Conservation (phyloP, 108 stramenopile species). For the Asterionellopsis glacialis region DNA sequence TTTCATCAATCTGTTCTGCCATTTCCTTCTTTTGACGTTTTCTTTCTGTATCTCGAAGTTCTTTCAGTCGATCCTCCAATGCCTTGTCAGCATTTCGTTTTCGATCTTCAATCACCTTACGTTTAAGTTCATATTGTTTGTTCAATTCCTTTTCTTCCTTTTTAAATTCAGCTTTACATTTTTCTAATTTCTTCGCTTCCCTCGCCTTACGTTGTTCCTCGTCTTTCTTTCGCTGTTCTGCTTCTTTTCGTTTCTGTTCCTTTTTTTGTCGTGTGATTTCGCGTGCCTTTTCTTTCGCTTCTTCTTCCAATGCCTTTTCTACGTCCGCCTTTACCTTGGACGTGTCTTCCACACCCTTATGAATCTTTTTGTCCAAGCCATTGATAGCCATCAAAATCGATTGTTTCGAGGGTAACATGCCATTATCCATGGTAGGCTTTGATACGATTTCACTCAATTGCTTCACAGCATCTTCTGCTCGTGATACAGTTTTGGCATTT, state of each 20-base stretch:
- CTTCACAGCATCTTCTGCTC: background rate
- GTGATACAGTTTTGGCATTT: background rate
- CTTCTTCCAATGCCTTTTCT: background rate
- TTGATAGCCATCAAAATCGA: background rate
- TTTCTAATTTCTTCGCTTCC: background rate
- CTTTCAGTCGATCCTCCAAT: too few relatives aligned
- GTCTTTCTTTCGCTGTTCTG: background rate
- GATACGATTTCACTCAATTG: background rate
- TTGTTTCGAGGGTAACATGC: background rate
- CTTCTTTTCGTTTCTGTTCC: background rate
- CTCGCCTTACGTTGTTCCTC: slow-evolving; percentile 1
- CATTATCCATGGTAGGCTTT: background rate
- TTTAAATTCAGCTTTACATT: background rate
- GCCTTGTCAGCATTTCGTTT: slow-evolving; percentile 27
- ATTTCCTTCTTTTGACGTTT: slow-evolving; percentile 12
- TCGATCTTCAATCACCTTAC: slow-evolving; percentile 40
- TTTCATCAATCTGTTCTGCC: slow-evolving; percentile 15
- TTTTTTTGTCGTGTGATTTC: slow-evolving; percentile 1
- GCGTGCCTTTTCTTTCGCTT: background rate
- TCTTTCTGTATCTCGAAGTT: background rate
- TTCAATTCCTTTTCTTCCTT: background rate
- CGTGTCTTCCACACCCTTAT: background rate
- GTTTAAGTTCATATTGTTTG: slow-evolving; percentile 5
- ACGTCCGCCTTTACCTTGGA: background rate
- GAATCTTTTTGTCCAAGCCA: background rate